A percentile compares a stretch with the other conserved stretches of the same genome.
Conservation (phyloP, 306 rosid species). For the Vigna hirtella region DNA sequence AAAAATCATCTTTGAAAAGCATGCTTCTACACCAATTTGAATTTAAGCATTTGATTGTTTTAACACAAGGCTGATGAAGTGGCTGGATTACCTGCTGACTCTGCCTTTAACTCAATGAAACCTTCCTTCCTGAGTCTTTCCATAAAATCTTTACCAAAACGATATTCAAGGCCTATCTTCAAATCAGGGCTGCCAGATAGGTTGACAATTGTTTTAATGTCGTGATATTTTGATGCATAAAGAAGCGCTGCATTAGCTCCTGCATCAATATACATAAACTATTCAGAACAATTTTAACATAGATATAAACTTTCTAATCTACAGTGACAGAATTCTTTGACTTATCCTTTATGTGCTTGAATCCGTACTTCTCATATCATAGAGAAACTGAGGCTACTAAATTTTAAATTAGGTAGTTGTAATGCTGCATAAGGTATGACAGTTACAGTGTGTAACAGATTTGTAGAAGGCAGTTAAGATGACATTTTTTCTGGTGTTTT, state of each 20-base stretch:
- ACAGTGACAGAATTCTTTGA: constrained; percentile 12
- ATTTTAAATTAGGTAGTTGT: too few relatives aligned
- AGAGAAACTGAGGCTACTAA: neutral
- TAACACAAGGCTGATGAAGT: constrained; percentile 14
- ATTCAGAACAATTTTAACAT: constrained; percentile 23
- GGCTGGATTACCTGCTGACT: constrained; percentile 53
- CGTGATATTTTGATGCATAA: constrained; percentile 73
- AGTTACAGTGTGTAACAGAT: neutral
- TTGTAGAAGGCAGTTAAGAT: neutral
- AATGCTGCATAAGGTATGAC: neutral
- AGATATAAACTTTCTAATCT: constrained; percentile 12
- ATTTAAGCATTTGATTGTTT: constrained; percentile 29
- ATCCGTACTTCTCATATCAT: neutral
- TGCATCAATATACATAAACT: constrained; percentile 44
- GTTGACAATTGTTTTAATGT: constrained; percentile 64
- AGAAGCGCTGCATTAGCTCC: constrained; percentile 80
- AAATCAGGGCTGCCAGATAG: constrained; percentile 77
- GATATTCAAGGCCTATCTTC: constrained; percentile 57
- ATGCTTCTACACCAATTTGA: constrained; percentile 18
- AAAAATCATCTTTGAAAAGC: constrained; percentile 11
- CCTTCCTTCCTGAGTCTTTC: constrained; percentile 67
- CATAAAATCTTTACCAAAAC: constrained; percentile 67
- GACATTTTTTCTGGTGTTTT: neutral
- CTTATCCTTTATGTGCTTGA: neutral
- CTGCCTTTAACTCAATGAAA: constrained; percentile 62